A percentile compares a stretch with the other conserved stretches of the same genome.
Conservation (phyloP, 192 early-diverging fungal genomes). For the Spinellus fusiger region DNA sequence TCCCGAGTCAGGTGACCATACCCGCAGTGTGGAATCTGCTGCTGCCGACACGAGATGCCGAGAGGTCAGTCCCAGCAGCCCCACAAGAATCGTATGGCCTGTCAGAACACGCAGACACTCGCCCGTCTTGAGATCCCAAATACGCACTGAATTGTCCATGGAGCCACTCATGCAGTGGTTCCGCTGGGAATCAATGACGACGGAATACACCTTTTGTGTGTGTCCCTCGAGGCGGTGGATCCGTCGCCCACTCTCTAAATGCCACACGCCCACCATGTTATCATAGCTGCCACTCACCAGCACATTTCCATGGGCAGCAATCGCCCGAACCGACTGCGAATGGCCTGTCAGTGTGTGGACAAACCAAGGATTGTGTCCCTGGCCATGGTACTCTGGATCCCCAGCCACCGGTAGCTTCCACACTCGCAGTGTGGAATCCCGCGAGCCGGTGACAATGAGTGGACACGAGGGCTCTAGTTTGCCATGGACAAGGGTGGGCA, state of each 20-base stretch:
- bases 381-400: conserved; percentile 9
- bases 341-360: conserved; percentile 83
- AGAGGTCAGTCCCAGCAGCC: conserved; percentile 80
- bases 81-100: conserved; percentile 93
- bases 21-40: conserved; percentile 87
- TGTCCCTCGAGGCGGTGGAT: conserved; percentile 78
- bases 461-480: conserved; percentile 63
- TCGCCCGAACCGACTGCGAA: conserved; percentile 83
- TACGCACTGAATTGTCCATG: conserved; percentile 88
- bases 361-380: conserved; percentile 69
- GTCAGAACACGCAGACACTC: conserved; percentile 68
- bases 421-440: conserved; percentile 89
- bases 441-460: conserved; percentile 89
- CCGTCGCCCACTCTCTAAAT: conserved; percentile 64
- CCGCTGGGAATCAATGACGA: conserved; percentile 81
- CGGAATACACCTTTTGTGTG: conserved; percentile 91
- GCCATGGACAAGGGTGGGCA: conserved; percentile 56
- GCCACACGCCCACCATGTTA: conserved; percentile 86
- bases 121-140: conserved; percentile 92
- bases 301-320: conserved; percentile 82
- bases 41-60: conserved; percentile 90
- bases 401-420: conserved; percentile 72
- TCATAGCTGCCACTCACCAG: conserved; percentile 94
- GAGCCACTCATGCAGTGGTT: conserved; percentile 86
- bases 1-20: conserved; percentile 78